Evolutionary conservation across 306 rosid genomes (phyloP).

Genomic region (Prunus persica): DNA sequence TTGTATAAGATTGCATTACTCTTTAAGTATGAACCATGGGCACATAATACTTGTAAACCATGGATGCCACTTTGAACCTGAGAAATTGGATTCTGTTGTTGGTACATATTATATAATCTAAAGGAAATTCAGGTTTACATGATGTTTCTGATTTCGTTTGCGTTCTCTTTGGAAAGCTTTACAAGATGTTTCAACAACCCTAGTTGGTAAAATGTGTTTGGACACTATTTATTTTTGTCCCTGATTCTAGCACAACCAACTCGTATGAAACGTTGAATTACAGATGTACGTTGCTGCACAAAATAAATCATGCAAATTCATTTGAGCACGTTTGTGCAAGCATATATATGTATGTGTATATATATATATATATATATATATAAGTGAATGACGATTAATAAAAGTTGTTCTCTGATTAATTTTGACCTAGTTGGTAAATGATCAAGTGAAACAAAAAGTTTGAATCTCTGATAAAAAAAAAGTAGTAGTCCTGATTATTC

Average conservation of each 20-base stretch:
- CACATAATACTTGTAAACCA: background rate
- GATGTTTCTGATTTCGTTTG: background rate
- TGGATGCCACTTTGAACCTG: background rate
- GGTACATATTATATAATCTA: background rate
- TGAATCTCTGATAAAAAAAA: too few relatives aligned
- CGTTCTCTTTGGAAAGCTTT: background rate
- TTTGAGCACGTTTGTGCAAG: too few relatives aligned
- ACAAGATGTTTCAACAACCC: background rate
- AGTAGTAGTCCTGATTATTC: too few relatives aligned
- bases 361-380: too few relatives aligned
- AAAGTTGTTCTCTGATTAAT: too few relatives aligned
- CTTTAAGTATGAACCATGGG: background rate
- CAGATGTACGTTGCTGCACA: background rate
- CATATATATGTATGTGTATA: too few relatives aligned
- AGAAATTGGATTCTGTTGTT: background rate
- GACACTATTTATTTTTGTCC: background rate
- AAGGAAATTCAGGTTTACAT: background rate
- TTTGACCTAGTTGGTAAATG: too few relatives aligned
- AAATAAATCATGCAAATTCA: background rate
- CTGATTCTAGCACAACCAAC: background rate
- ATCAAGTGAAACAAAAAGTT: too few relatives aligned
- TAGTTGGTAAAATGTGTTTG: background rate
- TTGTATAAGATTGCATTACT: background rate
- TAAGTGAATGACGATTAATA: too few relatives aligned
- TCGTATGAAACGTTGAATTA: too few relatives aligned